A percentile compares a stretch with the other conserved stretches of the same genome.
Evolutionary conservation across 345 rosid species (phyloP).

Genomic region (Abelmoschus esculentus): DNA sequence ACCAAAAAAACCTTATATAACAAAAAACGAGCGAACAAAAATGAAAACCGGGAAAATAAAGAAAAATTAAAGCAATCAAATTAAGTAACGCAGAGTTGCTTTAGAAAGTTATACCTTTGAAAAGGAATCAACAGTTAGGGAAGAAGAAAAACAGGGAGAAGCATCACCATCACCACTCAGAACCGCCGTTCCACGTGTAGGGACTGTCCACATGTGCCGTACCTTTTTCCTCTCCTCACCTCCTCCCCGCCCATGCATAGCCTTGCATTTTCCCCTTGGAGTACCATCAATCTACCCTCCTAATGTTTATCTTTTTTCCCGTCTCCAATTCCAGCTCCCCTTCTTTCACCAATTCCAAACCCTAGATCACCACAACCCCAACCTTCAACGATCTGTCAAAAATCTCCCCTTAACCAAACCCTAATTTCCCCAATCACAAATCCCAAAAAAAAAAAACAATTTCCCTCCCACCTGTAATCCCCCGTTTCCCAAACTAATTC

Average conservation of each 20-base stretch:
- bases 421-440: conserved; percentile 19
- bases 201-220: conserved; percentile 56
- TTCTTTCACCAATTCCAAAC: background rate
- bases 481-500: conserved; percentile 21
- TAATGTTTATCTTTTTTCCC: background rate
- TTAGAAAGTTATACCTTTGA: conserved; percentile 40
- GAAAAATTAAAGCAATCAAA: no score
- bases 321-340: background rate
- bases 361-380: background rate
- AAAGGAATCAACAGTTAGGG: conserved; percentile 40
- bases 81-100: no score
- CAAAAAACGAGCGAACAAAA: background rate
- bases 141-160: conserved; percentile 28
- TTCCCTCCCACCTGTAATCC: background rate
- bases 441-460: conserved; percentile 19
- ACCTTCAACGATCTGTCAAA: conserved; percentile 2
- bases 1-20: background rate
- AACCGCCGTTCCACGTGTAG: conserved; percentile 45
- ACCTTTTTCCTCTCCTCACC: conserved; percentile 32
- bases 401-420: conserved; percentile 16
- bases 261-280: conserved; percentile 56
- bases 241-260: conserved; percentile 54
- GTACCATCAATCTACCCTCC: conserved; percentile 40
- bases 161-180: conserved; percentile 35
- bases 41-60: no score